Conservation (phyloP, 805 yeast species). For the Yamadazyma olivae region DNA sequence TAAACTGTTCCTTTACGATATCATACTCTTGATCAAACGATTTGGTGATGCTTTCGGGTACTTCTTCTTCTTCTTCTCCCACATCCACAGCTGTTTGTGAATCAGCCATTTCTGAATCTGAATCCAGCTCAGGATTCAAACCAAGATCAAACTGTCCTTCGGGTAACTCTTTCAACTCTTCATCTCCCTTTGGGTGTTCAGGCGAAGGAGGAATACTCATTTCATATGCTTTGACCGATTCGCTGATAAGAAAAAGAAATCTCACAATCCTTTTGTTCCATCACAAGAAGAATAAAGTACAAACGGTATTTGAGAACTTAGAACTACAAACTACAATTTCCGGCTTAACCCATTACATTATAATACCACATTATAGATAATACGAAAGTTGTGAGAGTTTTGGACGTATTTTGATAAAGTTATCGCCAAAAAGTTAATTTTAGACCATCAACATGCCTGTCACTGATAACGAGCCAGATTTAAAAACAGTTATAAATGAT, state of each 20-base stretch:
- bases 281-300: no score
- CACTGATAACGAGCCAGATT: conserved; percentile 6
- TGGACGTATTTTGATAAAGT: no score
- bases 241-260: no score
- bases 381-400: no score
- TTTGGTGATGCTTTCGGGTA: conserved; percentile 11
- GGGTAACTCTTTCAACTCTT: conserved; percentile 28
- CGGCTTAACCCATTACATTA: no score
- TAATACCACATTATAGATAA: no score
- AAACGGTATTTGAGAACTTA: no score
- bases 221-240: conserved; percentile 5
- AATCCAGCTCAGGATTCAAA: conserved; percentile 38
- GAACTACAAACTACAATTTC: no score
- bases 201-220: conserved; percentile 32
- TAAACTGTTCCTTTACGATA: conserved; percentile 7
- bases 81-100: background rate
- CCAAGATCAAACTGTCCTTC: conserved; percentile 27
- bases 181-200: conserved; percentile 31
- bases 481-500: background rate
- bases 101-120: conserved; percentile 5
- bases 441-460: no score
- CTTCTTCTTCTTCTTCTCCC: background rate
- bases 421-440: no score
- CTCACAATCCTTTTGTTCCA: no score
- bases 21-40: conserved; percentile 30